Base-by-base conservation (phyloP, 2,329 filamentous ascomycete species). In the Verticillium nubilum region DNA sequence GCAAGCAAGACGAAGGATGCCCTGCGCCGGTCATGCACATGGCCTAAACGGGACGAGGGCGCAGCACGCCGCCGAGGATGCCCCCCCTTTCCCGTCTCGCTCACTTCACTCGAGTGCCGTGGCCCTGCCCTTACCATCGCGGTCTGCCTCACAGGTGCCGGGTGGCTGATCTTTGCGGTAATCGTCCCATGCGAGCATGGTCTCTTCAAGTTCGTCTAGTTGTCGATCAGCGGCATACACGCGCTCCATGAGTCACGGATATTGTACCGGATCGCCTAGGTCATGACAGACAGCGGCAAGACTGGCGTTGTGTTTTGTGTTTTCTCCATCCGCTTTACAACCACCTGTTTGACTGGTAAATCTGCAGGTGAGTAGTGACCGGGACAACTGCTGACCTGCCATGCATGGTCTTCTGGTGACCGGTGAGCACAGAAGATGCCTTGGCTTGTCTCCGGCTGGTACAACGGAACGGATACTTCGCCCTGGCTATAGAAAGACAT, bases 1-100 rank as follows among this genome's bases (percentile, higher is more conserved):
- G 25, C 52, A 28, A 10, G 52, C n/a, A 12, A 13, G 10, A 13
- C n/a, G 15, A 19, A 23, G 25, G 19, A 33, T 54, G 5, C 52
- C 27, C 60, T 60, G 59, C 59, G 60, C 58, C 54, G 47, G 53
- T 47, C 23, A 63, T 63, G 61, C 60, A 62, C 19, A 53, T 60
- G 52, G 60, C 58, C 31, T 58, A 54, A 62, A 63, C 25, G 25
- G 54, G 61, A 42, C 42, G 60, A 60, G 52, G 42, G 53, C 56
- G 61, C 54, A 61, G 54, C 59, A 61, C 37, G 54, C 33, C 31
- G 27, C 57, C 42, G 52, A 19, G 50, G 17, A n/a, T 15, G 9
- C 7, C 19, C n/a, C 7, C 19, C n/a, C n/a, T 47, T 12, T n/a
- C n/a, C 42, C 10, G 42, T 47, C 42, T 47, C 9, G 42, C 42